These are phyloP conservation scores for Lagenidium giganteum DNA, from an alignment of 352 stramenopile species.

Conservation along the genomic window DNA sequence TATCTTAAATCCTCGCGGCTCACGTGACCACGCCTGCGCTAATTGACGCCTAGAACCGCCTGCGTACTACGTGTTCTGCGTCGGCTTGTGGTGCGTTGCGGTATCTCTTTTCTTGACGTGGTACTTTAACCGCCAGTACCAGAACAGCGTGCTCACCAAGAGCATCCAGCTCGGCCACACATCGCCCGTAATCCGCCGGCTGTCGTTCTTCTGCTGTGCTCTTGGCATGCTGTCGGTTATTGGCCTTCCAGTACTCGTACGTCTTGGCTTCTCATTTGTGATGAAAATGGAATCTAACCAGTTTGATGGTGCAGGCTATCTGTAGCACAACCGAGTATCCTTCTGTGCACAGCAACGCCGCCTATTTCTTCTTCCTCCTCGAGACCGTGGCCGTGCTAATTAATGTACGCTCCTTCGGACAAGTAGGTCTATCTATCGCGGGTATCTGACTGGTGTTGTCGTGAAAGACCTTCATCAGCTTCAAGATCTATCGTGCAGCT, in stretches of 20 bases:
- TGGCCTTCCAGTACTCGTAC: constrained; percentile 22
- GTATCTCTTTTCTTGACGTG: constrained; percentile 18
- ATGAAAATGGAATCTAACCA: too few relatives aligned
- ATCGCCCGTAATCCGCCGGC: constrained; percentile 1
- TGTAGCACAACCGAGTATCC: constrained; percentile 25
- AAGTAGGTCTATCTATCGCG: background rate
- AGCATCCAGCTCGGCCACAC: too few relatives aligned
- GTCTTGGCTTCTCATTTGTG: background rate
- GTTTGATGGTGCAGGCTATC: background rate
- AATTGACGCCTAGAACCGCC: constrained; percentile 15
- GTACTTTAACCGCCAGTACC: constrained; percentile 26
- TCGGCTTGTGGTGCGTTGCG: constrained; percentile 16
- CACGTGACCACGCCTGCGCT: background rate
- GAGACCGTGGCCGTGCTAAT: constrained; percentile 26
- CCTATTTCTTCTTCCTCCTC: constrained; percentile 35
- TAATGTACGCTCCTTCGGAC: constrained; percentile 18
- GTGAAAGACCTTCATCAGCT: constrained; percentile 1
- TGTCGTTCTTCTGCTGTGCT: constrained; percentile 3
- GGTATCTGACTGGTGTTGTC: background rate
- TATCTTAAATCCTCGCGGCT: background rate
- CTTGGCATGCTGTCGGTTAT: constrained; percentile 18
- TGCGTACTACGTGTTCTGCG: constrained; percentile 24
- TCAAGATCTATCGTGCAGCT: too few relatives aligned
- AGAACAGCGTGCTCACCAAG: constrained; percentile 10
- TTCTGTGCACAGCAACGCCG: constrained; percentile 17